These are phyloP conservation scores for Salix purpurea DNA, from an alignment of 345 rosid species.

Conservation along the genomic window DNA sequence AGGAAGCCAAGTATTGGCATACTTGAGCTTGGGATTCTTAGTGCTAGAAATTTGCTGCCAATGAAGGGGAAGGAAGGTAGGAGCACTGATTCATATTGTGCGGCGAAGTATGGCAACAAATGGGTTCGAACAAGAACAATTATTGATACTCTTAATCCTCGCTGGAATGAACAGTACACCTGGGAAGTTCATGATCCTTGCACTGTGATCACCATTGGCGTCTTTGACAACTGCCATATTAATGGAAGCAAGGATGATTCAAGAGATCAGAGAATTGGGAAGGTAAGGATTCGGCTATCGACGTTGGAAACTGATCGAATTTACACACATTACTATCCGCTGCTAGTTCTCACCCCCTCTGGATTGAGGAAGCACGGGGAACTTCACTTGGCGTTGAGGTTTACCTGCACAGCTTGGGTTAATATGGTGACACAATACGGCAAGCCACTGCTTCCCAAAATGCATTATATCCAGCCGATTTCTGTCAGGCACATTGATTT, in stretches of 20 bases:
- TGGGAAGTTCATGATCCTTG: conserved; percentile 36
- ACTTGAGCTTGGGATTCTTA: conserved; percentile 29
- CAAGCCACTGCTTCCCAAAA: conserved; percentile 31
- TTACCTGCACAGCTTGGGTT: conserved; percentile 31
- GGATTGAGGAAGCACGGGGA: conserved; percentile 31
- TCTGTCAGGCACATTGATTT: conserved; percentile 19
- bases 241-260: conserved; percentile 26
- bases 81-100: conserved; percentile 31
- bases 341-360: conserved; percentile 11
- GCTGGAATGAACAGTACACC: conserved; percentile 36
- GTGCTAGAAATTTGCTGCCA: conserved; percentile 28
- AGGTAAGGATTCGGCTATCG: conserved; percentile 28
- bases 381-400: conserved; percentile 29
- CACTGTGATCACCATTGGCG: conserved; percentile 32
- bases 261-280: conserved; percentile 27
- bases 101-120: conserved; percentile 30
- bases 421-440: conserved; percentile 27
- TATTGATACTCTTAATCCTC: conserved; percentile 23
- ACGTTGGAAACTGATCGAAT: conserved; percentile 23
- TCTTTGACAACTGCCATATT: conserved; percentile 29
- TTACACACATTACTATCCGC: conserved; percentile 28
- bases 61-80: conserved; percentile 28
- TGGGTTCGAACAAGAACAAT: conserved; percentile 36
- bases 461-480: conserved; percentile 33
- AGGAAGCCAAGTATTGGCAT: conserved; percentile 29